Evolutionary conservation across 2,329 filamentous ascomycete genomes (phyloP), one percentile per base, ranked within the genome.

Genomic region (Chaetomiaceae sp.): DNA sequence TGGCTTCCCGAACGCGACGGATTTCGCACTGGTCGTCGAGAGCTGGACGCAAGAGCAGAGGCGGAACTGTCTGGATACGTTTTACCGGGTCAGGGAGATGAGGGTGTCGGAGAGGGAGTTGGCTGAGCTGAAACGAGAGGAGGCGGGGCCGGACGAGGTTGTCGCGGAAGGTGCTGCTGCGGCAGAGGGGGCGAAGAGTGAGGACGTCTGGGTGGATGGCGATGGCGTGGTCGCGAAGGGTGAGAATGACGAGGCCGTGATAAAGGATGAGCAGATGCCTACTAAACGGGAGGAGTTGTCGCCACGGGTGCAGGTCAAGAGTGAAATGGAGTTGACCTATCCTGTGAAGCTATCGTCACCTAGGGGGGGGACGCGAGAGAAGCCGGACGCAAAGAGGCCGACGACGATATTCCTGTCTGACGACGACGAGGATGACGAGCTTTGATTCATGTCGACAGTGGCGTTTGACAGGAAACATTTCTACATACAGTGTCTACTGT

Each of bases 21-120:
- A 94, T 56, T 97, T 97, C 76, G 94, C 91, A 3, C 73, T 96
- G 33, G 83, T 90, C 13, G 91, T 97, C 3, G 94, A 97, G 69
- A 81, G 84, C 13, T 95, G 90, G 89, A 95, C 88, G 41, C 88
- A 92, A 67, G 88, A 87, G 64, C 79, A 94, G 71, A 74, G 92
- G 64, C 79, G 87, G 56, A 84, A 86, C 60, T 91, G 83, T 68
- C 73, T 97, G 23, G 87, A 95, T 52, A 74, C 73, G 3, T 97
- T 96, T 69, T 97, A 97, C 73, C 72, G 75, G 57, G 76, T 76
- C 61, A 76, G 91, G 58, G 78, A 82, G 65, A 77, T 78, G 55
- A 73, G 73, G 60, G 49, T 84, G 36, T 65, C 68, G 34, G 67
- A 62, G 21, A 64, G 66, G 36, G 63, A 65, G 32, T 44, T 65